Evolutionary conservation across 73 alveolate species (phyloP).

Genomic region (Tetrahymena elliotti): DNA sequence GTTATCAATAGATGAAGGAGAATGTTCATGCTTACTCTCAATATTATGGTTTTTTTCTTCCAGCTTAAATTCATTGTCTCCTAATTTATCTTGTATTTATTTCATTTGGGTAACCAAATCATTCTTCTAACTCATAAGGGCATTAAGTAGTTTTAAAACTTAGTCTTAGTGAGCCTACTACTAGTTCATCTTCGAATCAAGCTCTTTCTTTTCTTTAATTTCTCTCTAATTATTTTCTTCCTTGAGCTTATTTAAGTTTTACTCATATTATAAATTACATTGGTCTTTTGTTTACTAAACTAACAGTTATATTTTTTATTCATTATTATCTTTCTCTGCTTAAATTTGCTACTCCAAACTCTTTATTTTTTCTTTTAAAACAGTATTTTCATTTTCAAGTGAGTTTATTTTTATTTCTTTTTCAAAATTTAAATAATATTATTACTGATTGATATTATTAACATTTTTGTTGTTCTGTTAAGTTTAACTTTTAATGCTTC

Average conservation of each 20-base stretch:
- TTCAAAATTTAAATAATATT: background rate
- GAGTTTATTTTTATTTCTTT: background rate
- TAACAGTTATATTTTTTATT: no score
- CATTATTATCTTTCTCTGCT: background rate
- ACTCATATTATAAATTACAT: background rate
- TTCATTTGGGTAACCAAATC: background rate
- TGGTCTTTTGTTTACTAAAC: background rate
- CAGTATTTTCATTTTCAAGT: background rate
- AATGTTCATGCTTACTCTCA: background rate
- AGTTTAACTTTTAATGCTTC: background rate
- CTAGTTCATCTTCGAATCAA: background rate
- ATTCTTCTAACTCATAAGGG: background rate
- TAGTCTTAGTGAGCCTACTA: background rate
- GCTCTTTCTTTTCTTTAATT: background rate
- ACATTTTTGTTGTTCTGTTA: background rate
- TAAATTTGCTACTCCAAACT: background rate
- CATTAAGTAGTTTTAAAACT: background rate
- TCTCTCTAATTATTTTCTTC: background rate
- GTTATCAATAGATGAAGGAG: background rate
- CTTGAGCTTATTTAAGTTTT: background rate
- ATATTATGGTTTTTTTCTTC: background rate
- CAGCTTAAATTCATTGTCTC: background rate
- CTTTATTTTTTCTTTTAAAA: background rate
- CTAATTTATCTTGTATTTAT: background rate
- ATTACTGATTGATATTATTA: background rate